These are phyloP conservation scores for Saturnispora besseyi DNA, from an alignment of 805 yeast species.

Conservation along the genomic window DNA sequence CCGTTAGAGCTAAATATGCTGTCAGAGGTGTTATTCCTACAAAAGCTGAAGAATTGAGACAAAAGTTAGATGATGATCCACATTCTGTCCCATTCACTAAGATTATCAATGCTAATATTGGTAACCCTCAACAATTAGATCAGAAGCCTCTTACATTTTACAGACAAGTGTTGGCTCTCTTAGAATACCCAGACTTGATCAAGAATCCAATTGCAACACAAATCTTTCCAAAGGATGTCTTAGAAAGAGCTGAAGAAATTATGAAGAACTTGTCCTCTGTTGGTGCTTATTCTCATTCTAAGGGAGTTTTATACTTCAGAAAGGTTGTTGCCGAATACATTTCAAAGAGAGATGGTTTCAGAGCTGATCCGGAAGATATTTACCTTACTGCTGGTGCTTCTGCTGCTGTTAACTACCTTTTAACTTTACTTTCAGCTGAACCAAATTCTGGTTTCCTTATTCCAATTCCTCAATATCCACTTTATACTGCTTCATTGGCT, in stretches of 20 bases:
- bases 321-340: constrained; percentile 77
- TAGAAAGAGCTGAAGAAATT: constrained; percentile 57
- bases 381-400: constrained; percentile 94
- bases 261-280: constrained; percentile 64
- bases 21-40: constrained; percentile 93
- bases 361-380: constrained; percentile 60
- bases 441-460: constrained; percentile 72
- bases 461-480: constrained; percentile 97
- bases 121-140: constrained; percentile 95
- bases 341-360: constrained; percentile 64
- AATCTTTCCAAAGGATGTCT: constrained; percentile 56
- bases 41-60: constrained; percentile 76
- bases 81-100: constrained; percentile 63
- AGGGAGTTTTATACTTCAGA: constrained; percentile 71
- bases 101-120: constrained; percentile 87
- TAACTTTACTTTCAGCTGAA: constrained; percentile 62
- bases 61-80: constrained; percentile 44
- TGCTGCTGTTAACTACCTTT: constrained; percentile 74
- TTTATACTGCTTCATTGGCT: constrained; percentile 91
- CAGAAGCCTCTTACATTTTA: constrained; percentile 94
- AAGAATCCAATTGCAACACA: constrained; percentile 25
- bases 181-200: constrained; percentile 76
- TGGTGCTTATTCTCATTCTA: constrained; percentile 94
- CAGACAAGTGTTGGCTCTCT: constrained; percentile 76
- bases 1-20: constrained; percentile 86